phyloP scores from a whole-genome alignment of 75 land plant genomes.

The Sequoia sempervirens region DNA sequence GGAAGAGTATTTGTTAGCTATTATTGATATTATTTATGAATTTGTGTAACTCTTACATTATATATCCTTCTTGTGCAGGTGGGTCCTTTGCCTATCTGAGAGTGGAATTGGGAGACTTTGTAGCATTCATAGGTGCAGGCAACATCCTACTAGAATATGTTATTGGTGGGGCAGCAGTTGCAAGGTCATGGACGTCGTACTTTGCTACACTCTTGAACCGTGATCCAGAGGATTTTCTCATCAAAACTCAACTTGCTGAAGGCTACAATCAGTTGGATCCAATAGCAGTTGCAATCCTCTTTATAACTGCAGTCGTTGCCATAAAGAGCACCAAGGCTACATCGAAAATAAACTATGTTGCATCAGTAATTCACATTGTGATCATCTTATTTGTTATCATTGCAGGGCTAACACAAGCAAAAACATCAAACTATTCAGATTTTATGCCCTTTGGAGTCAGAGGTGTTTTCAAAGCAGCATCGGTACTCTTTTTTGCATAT shows the following conservation, averaged over 20 bases:
- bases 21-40: not conserved
- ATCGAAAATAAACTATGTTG: slow-evolving; percentile 63
- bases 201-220: slow-evolving; percentile 61
- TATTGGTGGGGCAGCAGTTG: slow-evolving; percentile 68
- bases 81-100: slow-evolving; percentile 19
- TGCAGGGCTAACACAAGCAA: slow-evolving; percentile 75
- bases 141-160: slow-evolving; percentile 73
- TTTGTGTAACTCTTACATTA: not conserved
- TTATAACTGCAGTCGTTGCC: slow-evolving; percentile 35
- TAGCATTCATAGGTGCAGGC: slow-evolving; percentile 80
- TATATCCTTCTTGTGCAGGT: slow-evolving; percentile 18
- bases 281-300: slow-evolving; percentile 55
- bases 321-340: slow-evolving; percentile 54
- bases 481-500: slow-evolving; percentile 46
- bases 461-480: slow-evolving; percentile 61
- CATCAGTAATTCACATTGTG: slow-evolving; percentile 55
- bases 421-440: slow-evolving; percentile 29
- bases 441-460: slow-evolving; percentile 66
- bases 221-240: slow-evolving; percentile 49
- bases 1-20: not conserved
- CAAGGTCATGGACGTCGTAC: slow-evolving; percentile 77
- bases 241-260: slow-evolving; percentile 23
- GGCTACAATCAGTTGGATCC: slow-evolving; percentile 65
- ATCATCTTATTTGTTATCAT: slow-evolving; percentile 62
- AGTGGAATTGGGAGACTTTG: slow-evolving; percentile 74